Evolutionary conservation across 2,329 filamentous ascomycete genomes (phyloP), one percentile per base, ranked within the genome.

Genomic region (Cryphonectria radicalis): DNA sequence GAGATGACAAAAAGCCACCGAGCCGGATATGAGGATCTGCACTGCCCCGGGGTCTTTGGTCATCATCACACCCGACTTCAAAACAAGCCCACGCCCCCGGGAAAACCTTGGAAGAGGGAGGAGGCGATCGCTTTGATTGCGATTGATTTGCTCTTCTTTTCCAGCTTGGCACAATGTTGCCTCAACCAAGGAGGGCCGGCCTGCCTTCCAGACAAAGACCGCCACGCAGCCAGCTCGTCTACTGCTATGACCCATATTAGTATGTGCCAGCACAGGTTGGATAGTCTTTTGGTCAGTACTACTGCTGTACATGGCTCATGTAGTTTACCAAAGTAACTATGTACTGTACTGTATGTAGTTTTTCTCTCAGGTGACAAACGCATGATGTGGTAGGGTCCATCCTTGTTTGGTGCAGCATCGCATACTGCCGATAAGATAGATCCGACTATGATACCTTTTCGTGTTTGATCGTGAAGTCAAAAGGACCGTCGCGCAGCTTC

Each of bases 321-420:
- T 60, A 40, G 35, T 40, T 57, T 37, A 37, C 35, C 35, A 37
- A 37, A 40, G 37, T 40, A 40, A 53, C 22, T 3, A 46, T 2
- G 46, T 53, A 53, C 46, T n/a, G 37, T 40, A 11, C 37, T 40
- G 37, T 50, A 22, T 13, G 32, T 60, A 40, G 35, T 62, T 57
- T 57, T 17, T 22, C 59, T 35, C 32, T 62, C 59, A 62, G 59
- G 25, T 59, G 55, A 59, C 55, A 59, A 40, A 22, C 59, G 59
- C 59, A 40, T 62, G 25, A 40, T 40, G 59, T 62, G 59, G 59
- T 62, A 62, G 59, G 59, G 59, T 62, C 59, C 35, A 62, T 40
- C 59, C 59, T 62, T 62, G 59, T 19, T 40, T 35, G 35, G 2
- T 35, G 32, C 35, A 40, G 59, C 22, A 40, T 28, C 55, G 59